Evolutionary conservation across 163 green algal genomes (phyloP).

Genomic region (Coccomyxa subellipsoidea): DNA sequence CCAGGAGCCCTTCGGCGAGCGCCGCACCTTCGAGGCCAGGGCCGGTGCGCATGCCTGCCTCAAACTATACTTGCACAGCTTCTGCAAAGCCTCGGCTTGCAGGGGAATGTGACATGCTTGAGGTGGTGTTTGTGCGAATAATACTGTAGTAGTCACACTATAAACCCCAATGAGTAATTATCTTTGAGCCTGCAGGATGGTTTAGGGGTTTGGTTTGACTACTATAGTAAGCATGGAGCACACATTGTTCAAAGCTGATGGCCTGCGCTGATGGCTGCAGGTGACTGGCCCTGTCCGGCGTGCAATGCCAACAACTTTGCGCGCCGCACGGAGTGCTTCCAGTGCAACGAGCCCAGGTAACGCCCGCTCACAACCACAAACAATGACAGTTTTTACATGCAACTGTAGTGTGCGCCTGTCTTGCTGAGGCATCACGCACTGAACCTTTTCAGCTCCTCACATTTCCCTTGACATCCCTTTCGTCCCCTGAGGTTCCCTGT

Average conservation of each 20-base stretch:
- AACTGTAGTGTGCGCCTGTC: too few relatives aligned
- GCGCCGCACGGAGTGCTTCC: constrained; percentile 45
- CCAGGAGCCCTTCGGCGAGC: background rate
- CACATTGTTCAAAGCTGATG: background rate
- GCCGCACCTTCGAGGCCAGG: background rate
- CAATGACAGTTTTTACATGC: too few relatives aligned
- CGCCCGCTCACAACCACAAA: background rate
- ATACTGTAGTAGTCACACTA: too few relatives aligned
- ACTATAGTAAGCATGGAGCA: background rate
- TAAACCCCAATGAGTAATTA: too few relatives aligned
- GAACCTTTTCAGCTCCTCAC: background rate
- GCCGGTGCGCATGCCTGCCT: background rate
- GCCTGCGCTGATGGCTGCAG: constrained; percentile 6
- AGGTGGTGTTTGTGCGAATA: too few relatives aligned
- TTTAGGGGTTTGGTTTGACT: background rate
- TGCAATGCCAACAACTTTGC: constrained; percentile 65
- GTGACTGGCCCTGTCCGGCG: constrained; percentile 58
- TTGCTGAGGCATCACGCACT: background rate
- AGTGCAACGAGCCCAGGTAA: constrained; percentile 34
- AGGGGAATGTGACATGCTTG: too few relatives aligned
- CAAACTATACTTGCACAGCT: background rate
- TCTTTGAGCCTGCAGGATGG: too few relatives aligned
- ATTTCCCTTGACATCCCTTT: background rate
- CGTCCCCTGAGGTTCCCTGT: background rate
- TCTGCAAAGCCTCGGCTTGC: too few relatives aligned